A percentile compares a stretch with the other conserved stretches of the same genome.
Conservation (phyloP, 768 basidiomycete species). For the Imleria badia region DNA sequence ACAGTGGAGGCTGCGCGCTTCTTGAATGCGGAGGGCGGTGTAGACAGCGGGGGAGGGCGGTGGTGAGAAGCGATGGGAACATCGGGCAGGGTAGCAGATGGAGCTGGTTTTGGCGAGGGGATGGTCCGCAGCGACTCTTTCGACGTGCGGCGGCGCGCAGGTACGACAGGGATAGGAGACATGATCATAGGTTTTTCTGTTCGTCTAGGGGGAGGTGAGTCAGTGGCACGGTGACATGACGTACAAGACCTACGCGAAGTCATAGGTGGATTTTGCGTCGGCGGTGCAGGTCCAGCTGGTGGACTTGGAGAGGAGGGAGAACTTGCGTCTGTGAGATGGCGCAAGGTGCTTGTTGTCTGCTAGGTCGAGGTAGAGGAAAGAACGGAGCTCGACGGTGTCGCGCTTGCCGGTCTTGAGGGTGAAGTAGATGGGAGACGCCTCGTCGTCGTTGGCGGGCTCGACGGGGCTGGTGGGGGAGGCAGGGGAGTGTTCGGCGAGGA, state of each 20-base stretch:
- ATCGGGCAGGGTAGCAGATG: conserved; percentile 51
- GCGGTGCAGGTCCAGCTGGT: conserved; percentile 30
- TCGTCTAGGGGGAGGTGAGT: conserved; percentile 18
- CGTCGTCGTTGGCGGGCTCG: conserved; percentile 11
- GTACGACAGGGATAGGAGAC: conserved; percentile 10
- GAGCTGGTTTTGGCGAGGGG: conserved; percentile 61
- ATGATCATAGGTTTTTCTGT: conserved; percentile 24
- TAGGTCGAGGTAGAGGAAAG: conserved; percentile 69
- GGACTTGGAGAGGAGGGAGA: conserved; percentile 30
- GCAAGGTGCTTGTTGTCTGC: conserved; percentile 50
- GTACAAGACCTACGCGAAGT: conserved; percentile 11
- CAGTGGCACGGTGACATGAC: neutral
- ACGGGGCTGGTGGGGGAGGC: neutral
- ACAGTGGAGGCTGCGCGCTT: conserved; percentile 18
- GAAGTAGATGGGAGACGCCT: conserved; percentile 46
- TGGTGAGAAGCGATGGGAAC: conserved; percentile 29
- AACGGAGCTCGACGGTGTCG: conserved; percentile 44
- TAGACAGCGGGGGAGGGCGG: neutral
- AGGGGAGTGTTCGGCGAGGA: conserved; percentile 38
- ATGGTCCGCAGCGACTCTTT: conserved; percentile 47
- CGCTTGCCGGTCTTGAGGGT: conserved; percentile 43
- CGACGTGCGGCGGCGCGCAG: conserved; percentile 32
- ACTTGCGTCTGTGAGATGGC: conserved; percentile 38
- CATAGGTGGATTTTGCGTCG: conserved; percentile 10
- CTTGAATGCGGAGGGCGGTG: neutral